phyloP scores from a whole-genome alignment of 108 stramenopile genomes.

The Nitzschia inconspicua region DNA sequence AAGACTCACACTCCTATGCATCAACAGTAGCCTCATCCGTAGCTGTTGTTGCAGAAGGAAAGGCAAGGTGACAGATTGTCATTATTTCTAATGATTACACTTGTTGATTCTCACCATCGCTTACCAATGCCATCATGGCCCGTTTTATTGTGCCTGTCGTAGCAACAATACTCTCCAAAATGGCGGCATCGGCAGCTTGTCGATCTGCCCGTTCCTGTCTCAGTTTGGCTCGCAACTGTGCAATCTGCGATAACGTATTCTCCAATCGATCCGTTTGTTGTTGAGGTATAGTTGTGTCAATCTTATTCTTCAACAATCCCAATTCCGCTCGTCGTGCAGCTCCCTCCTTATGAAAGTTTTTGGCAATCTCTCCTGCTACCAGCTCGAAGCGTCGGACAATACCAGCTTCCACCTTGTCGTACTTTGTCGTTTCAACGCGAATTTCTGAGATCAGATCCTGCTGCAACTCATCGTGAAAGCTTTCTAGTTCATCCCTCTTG shows the following conservation, averaged over 20 bases:
- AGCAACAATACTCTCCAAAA: constrained; percentile 14
- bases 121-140: constrained; percentile 20
- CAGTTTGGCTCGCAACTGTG: constrained; percentile 25
- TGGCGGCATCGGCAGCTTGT: constrained; percentile 9
- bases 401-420: constrained; percentile 55
- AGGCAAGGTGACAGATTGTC: no score
- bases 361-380: constrained; percentile 23
- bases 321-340: constrained; percentile 12
- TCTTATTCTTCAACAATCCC: constrained; percentile 4
- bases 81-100: no score
- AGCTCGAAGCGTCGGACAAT: constrained; percentile 48
- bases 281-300: constrained; percentile 15
- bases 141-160: constrained; percentile 23
- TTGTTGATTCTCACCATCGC: constrained; percentile 15
- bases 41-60: no score
- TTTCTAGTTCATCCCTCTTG: constrained; percentile 23
- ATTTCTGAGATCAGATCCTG: constrained; percentile 32
- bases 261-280: constrained; percentile 25
- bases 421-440: constrained; percentile 47
- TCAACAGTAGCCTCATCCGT: no score
- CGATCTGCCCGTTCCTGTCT: constrained; percentile 20
- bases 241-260: constrained; percentile 22
- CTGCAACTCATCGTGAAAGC: constrained; percentile 19
- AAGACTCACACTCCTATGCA: no score
- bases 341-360: constrained; percentile 20